Conservation (phyloP, 164 flowering plant species). For the Magnolia officinalis region DNA sequence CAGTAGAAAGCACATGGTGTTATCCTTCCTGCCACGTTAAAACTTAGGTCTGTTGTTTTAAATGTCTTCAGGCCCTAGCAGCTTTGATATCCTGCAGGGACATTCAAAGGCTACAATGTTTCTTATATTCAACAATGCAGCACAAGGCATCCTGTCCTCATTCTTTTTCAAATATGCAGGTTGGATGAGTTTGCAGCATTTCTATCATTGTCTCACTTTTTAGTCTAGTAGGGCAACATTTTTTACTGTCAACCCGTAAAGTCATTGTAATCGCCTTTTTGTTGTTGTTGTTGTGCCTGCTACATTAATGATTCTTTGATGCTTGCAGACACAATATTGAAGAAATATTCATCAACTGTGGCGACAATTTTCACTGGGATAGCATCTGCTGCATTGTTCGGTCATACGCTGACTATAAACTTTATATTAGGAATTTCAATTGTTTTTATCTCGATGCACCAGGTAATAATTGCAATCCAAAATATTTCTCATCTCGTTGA, state of each 20-base stretch:
- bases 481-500: neutral
- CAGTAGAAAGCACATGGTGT: neutral
- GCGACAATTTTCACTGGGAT: constrained; percentile 98
- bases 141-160: constrained; percentile 93
- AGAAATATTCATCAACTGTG: constrained; percentile 97
- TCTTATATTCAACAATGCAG: constrained; percentile 88
- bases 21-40: neutral
- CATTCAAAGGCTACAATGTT: constrained; percentile 94
- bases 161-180: constrained; percentile 99
- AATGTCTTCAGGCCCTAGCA: constrained; percentile 59
- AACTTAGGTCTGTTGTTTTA: neutral
- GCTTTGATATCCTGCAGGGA: constrained; percentile 84
- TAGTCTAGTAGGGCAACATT: neutral
- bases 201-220: neutral
- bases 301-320: neutral
- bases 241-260: neutral
- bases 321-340: constrained; percentile 86
- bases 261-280: neutral
- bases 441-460: constrained; percentile 99
- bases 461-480: constrained; percentile 41
- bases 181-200: constrained; percentile 11
- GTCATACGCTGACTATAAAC: constrained; percentile 85
- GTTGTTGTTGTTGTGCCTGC: neutral
- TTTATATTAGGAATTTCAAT: constrained; percentile 91
- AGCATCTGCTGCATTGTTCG: constrained; percentile 92